Evolutionary conservation across 805 yeast genomes (phyloP), one percentile per base, ranked within the genome.

Genomic region (Limtongozyma cylindracea): DNA sequence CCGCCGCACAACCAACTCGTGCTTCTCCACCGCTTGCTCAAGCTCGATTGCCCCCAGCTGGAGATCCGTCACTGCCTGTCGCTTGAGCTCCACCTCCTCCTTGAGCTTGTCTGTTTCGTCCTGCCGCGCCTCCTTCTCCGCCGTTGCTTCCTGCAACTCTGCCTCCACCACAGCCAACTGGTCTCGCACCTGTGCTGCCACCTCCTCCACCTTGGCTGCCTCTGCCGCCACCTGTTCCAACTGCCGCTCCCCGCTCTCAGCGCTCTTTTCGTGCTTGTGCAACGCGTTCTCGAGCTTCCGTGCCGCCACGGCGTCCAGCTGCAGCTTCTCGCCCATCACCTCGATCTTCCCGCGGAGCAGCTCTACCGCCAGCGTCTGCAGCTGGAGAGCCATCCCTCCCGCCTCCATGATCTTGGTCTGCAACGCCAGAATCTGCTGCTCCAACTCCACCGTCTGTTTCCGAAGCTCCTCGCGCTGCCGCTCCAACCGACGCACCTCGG

Each of bases 401-500:
- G 52, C 60, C 3, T 32, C 39, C 8, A 65, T 43, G 4, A 53
- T 48, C 28, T 60, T 64, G 2, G 45, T 38, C 24, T 52, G 55
- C 33, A 78, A 59, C 26, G 55, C 58, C 74, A 82, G 64, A 18
- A 88, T 77, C 35, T 67, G 58, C 25, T 69, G 74, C 31, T 78
- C 82, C 3, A 82, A 45, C 0, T 32, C 51, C 8, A 54, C 51
- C 19, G 88, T 72, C 25, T 59, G 51, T 41, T 35, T 37, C 64
- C 76, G 19, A 61, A 41, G 16, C 56, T 63, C 13, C 48, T 38
- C 3, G 30, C 32, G 2, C 31, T 29, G 20, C 33, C 35, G 10
- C 33, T 37, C 8, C 18, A 15, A 2, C 22, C 20, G 14, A 45
- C 33, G 1, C 17, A 20, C 2, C 33, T 28, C 12, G 40, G 32